phyloP scores from a whole-genome alignment of 2,329 filamentous ascomycete genomes.

The Cercospora brassicicola region DNA sequence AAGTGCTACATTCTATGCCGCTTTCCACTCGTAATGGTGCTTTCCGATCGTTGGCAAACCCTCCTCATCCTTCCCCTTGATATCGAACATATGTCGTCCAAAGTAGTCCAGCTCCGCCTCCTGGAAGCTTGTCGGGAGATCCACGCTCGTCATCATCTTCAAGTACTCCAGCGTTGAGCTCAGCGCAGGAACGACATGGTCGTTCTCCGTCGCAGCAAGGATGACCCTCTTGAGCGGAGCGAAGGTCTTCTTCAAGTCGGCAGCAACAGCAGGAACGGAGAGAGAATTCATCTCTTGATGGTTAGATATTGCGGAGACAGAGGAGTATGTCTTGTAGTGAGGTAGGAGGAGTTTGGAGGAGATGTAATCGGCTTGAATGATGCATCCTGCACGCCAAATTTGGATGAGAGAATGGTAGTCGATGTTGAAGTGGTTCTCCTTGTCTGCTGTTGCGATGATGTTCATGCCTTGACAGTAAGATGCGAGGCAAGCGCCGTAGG shows the following conservation, averaged over 20 bases:
- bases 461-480: slow-evolving; percentile 67
- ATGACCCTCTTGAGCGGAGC: slow-evolving; percentile 58
- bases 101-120: slow-evolving; percentile 73
- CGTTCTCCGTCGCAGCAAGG: slow-evolving; percentile 54
- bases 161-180: slow-evolving; percentile 65
- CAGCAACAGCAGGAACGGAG: slow-evolving; percentile 50
- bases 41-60: slow-evolving; percentile 57
- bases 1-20: slow-evolving; percentile 34
- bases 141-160: slow-evolving; percentile 62
- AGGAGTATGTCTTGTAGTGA: slow-evolving; percentile 42
- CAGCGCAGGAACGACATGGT: slow-evolving; percentile 62
- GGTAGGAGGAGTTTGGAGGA: slow-evolving; percentile 56
- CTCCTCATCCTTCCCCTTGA: slow-evolving; percentile 53
- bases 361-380: slow-evolving; percentile 68
- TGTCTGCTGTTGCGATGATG: slow-evolving; percentile 60
- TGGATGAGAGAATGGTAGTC: slow-evolving; percentile 54
- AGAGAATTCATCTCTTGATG: slow-evolving; percentile 50
- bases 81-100: slow-evolving; percentile 65
- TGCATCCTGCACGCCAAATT: slow-evolving; percentile 70
- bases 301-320: background rate
- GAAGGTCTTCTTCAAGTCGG: slow-evolving; percentile 56
- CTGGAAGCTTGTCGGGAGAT: slow-evolving; percentile 67
- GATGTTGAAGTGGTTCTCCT: slow-evolving; percentile 60
- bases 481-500: slow-evolving; percentile 61
- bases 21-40: slow-evolving; percentile 65